Evolutionary conservation across 306 rosid genomes (phyloP).

Genomic region (Rosa persica): DNA sequence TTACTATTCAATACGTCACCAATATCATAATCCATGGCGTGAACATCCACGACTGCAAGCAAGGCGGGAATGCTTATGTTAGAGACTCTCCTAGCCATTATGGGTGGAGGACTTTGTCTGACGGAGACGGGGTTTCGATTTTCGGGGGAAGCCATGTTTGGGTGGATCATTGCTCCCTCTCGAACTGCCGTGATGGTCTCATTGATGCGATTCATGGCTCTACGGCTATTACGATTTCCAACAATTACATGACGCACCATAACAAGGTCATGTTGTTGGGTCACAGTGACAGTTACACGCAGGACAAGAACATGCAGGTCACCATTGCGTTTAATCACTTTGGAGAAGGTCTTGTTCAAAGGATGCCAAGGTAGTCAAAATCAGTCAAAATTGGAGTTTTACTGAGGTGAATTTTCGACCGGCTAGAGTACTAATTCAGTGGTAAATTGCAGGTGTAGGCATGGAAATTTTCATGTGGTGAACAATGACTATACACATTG

Average conservation of each 20-base stretch:
- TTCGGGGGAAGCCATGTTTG: conserved; percentile 90
- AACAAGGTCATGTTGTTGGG: conserved; percentile 96
- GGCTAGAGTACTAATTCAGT: not conserved
- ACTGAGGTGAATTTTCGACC: not conserved
- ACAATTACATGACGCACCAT: conserved; percentile 78
- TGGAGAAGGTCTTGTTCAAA: conserved; percentile 86
- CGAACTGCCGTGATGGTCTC: conserved; percentile 73
- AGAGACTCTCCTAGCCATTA: conserved; percentile 79
- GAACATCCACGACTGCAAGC: conserved; percentile 79
- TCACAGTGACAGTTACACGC: conserved; percentile 67
- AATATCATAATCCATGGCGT: conserved; percentile 80
- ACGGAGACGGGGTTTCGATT: conserved; percentile 82
- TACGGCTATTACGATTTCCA: conserved; percentile 78
- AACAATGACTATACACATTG: conserved; percentile 92
- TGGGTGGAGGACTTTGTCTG: conserved; percentile 83
- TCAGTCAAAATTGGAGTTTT: not conserved
- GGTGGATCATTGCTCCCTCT: conserved; percentile 84
- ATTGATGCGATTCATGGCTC: conserved; percentile 87
- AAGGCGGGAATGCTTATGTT: conserved; percentile 76
- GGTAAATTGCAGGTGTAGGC: conserved; percentile 68
- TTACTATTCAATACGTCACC: conserved; percentile 75
- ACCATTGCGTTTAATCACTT: conserved; percentile 96
- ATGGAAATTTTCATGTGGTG: conserved; percentile 95
- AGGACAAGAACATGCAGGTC: conserved; percentile 86
- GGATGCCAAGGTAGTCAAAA: conserved; percentile 59